Conservation (phyloP, 371 early-diverging fungal genomes). For the Funneliformis caledonium region DNA sequence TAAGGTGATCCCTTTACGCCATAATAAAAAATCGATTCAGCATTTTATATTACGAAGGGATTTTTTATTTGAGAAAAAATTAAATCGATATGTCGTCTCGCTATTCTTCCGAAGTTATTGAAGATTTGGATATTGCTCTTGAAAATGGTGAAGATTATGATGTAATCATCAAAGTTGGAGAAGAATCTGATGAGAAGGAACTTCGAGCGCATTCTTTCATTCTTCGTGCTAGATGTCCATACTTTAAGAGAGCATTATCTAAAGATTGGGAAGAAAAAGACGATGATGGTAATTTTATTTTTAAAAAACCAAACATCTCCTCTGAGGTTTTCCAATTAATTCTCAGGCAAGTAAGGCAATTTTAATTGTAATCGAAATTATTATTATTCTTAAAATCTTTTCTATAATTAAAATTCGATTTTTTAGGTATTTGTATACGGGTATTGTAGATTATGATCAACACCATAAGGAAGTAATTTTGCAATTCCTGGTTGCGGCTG, state of each 20-base stretch:
- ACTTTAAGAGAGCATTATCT: slow-evolving; percentile 25
- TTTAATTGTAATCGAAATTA: too few species aligned
- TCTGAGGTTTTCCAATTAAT: background rate
- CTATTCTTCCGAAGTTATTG: too few species aligned
- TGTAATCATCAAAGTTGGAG: slow-evolving; percentile 19
- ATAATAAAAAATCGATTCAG: too few species aligned
- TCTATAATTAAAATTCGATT: background rate
- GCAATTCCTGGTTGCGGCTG: slow-evolving; percentile 20
- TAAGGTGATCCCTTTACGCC: too few species aligned
- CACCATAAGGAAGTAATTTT: background rate
- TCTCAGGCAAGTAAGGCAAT: background rate
- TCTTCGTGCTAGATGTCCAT: slow-evolving; percentile 3
- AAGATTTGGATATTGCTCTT: slow-evolving; percentile 2
- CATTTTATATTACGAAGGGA: too few species aligned
- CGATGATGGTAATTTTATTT: slow-evolving; percentile 15
- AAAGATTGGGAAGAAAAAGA: slow-evolving; percentile 14
- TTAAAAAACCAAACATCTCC: slow-evolving; percentile 13
- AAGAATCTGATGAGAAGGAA: slow-evolving; percentile 8
- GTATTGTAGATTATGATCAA: background rate
- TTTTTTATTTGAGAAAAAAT: too few species aligned
- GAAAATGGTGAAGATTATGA: slow-evolving; percentile 25
- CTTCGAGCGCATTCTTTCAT: slow-evolving; percentile 24
- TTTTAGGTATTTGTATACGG: slow-evolving; percentile 33
- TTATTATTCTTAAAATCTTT: too few species aligned
- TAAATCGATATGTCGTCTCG: too few species aligned